A percentile compares a stretch with the other conserved stretches of the same genome.
Conservation (phyloP, 192 early-diverging fungal species). For the Pilobolus umbonatus region DNA sequence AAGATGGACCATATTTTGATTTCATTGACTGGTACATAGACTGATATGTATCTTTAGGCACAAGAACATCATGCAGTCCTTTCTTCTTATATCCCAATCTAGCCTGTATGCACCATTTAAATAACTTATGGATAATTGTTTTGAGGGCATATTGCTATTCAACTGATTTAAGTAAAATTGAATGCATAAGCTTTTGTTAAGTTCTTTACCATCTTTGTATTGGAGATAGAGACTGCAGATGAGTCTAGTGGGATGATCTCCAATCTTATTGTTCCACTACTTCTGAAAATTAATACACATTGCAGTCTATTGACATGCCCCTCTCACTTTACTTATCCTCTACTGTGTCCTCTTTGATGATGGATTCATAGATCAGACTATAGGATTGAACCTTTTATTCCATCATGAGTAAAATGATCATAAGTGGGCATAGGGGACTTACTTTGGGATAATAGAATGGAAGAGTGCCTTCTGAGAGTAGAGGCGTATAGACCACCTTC, state of each 20-base stretch:
- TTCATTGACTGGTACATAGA: conserved; percentile 65
- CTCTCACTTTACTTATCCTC: neutral
- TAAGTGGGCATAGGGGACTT: neutral
- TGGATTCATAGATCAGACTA: conserved; percentile 20
- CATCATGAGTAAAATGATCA: neutral
- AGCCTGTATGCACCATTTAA: conserved; percentile 71
- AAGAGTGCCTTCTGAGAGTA: conserved; percentile 10
- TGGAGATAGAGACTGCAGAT: neutral
- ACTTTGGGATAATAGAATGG: conserved; percentile 52
- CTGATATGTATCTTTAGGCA: conserved; percentile 63
- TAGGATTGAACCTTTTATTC: conserved; percentile 23
- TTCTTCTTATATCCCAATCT: conserved; percentile 70
- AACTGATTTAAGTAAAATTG: neutral
- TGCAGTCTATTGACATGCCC: neutral
- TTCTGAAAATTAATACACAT: neutral
- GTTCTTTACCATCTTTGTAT: conserved; percentile 31
- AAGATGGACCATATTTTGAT: conserved; percentile 54
- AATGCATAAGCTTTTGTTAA: neutral
- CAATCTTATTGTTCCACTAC: conserved; percentile 14
- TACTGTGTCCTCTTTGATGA: neutral
- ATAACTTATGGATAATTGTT: conserved; percentile 63
- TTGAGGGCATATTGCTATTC: conserved; percentile 52
- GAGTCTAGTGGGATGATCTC: conserved; percentile 19
- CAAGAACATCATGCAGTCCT: conserved; percentile 62
- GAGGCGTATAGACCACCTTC: conserved; percentile 21